Percentiles rank a stretch among this genome's conserved stretches.
Conservation (phyloP, 2,329 filamentous ascomycete species). For the Didymella segeticola region DNA sequence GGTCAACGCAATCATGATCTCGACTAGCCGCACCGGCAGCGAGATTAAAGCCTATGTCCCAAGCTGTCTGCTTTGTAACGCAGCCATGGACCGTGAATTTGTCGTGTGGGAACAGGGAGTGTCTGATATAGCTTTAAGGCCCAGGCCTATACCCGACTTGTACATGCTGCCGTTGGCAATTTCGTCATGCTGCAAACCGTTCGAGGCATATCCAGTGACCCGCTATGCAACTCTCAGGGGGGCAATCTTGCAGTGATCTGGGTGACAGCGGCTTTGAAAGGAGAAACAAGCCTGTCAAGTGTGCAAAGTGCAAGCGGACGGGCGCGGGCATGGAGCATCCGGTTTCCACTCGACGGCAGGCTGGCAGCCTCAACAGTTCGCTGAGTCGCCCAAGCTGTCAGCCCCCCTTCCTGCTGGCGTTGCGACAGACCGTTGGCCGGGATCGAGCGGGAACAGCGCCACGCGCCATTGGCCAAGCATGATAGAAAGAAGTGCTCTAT, state of each 20-base stretch:
- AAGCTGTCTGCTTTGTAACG: slow-evolving; percentile 22
- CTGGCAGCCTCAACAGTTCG: slow-evolving; percentile 33
- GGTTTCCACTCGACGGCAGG: slow-evolving; percentile 21
- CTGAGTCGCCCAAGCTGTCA: slow-evolving; percentile 18
- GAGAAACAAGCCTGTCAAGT: slow-evolving; percentile 14
- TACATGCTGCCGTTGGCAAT: slow-evolving; percentile 19
- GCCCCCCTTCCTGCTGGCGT: slow-evolving; percentile 31
- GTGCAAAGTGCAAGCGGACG: slow-evolving; percentile 14
- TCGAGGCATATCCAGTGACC: slow-evolving; percentile 7
- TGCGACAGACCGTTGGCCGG: slow-evolving; percentile 37
- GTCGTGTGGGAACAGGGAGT: slow-evolving; percentile 31
- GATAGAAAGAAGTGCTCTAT: slow-evolving; percentile 29
- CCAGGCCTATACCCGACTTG: slow-evolving; percentile 18
- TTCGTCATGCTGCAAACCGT: slow-evolving; percentile 24
- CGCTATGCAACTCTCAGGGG: slow-evolving; percentile 33
- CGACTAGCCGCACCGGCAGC: neutral
- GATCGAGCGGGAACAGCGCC: slow-evolving; percentile 33
- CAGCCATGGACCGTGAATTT: slow-evolving; percentile 18
- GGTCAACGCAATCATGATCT: slow-evolving; percentile 10
- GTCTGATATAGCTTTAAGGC: slow-evolving; percentile 28
- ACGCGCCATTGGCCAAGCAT: slow-evolving; percentile 30
- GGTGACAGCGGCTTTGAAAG: slow-evolving; percentile 16
- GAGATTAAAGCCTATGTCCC: slow-evolving; percentile 14
- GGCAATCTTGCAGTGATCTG: slow-evolving; percentile 1
- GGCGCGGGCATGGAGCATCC: slow-evolving; percentile 22